Conservation (phyloP, 768 basidiomycete genomes). For the Boletus rubroflammeus region DNA sequence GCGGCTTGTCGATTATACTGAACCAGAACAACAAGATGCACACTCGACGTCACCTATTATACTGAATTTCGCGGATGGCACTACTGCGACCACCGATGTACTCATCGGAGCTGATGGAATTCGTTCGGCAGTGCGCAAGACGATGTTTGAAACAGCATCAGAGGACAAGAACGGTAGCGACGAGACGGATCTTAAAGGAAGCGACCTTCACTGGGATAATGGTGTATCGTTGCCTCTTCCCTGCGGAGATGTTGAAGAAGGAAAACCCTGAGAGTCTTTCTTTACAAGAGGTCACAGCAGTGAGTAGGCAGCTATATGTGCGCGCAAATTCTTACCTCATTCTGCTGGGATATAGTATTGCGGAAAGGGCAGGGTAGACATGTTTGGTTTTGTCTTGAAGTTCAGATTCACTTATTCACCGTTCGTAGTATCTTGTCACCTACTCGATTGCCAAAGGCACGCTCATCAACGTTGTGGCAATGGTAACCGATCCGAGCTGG, state of each 20-base stretch:
- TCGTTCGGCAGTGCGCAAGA: conserved; percentile 25
- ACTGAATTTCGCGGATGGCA: conserved; percentile 17
- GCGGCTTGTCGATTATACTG: conserved; percentile 16
- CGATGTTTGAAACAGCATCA: conserved; percentile 18
- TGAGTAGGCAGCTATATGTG: conserved; percentile 10
- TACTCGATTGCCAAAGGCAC: conserved; percentile 39
- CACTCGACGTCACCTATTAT: conserved; percentile 21
- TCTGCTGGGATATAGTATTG: conserved; percentile 8
- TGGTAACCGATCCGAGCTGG: conserved; percentile 27
- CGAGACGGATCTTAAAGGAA: conserved; percentile 4
- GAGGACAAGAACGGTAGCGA: background rate
- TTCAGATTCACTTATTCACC: background rate
- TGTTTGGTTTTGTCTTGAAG: background rate
- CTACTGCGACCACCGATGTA: conserved; percentile 34
- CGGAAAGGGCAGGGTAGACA: conserved; percentile 8
- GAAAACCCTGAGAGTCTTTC: conserved; percentile 21
- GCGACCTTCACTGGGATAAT: conserved; percentile 41
- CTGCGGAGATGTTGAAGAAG: conserved; percentile 28
- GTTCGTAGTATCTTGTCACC: conserved; percentile 35
- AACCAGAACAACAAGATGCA: conserved; percentile 15
- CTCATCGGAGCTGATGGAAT: conserved; percentile 47
- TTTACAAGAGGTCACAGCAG: conserved; percentile 17
- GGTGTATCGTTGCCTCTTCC: conserved; percentile 38
- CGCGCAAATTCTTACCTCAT: conserved; percentile 4
- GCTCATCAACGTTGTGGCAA: conserved; percentile 36